These are phyloP conservation scores for Aechmea fasciata DNA, from an alignment of 176 grass and related monocot species.

Conservation along the genomic window DNA sequence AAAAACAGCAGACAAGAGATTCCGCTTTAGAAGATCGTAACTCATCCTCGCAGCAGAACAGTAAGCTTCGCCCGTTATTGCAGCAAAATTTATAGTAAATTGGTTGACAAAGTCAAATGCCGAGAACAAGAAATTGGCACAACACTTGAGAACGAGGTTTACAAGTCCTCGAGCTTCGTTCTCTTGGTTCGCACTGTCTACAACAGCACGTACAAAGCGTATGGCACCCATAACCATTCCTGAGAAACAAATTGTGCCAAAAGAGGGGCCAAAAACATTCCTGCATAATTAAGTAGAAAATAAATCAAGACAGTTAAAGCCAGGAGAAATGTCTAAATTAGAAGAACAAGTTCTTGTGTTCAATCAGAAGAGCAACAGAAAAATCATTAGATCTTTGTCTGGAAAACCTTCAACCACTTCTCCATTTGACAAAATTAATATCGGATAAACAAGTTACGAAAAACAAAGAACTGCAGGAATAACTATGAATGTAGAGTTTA, in stretches of 20 bases:
- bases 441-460: not conserved
- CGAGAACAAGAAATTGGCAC: slow-evolving; percentile 31
- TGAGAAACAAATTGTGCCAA: slow-evolving; percentile 45
- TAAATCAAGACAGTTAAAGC: not conserved
- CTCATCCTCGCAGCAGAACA: slow-evolving; percentile 46
- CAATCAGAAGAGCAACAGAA: not conserved
- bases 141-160: slow-evolving; percentile 35
- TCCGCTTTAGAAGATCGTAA: slow-evolving; percentile 42
- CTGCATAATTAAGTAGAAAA: slow-evolving; percentile 23
- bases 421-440: not conserved
- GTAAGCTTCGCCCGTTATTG: slow-evolving; percentile 46
- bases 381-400: not conserved
- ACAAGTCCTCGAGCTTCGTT: slow-evolving; percentile 20
- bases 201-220: slow-evolving; percentile 31
- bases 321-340: not conserved
- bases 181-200: slow-evolving; percentile 36
- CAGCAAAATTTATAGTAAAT: slow-evolving; percentile 46
- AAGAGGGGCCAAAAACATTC: slow-evolving; percentile 46
- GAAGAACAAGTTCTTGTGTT: not conserved
- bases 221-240: slow-evolving; percentile 41
- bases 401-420: not conserved
- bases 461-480: not conserved
- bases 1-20: slow-evolving; percentile 51
- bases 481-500: no score
- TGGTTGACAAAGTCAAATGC: slow-evolving; percentile 47